These are phyloP conservation scores for Anthoceros angustus DNA, from an alignment of 225 moss, liverwort and hornwort genomes.

Conservation along the genomic window DNA sequence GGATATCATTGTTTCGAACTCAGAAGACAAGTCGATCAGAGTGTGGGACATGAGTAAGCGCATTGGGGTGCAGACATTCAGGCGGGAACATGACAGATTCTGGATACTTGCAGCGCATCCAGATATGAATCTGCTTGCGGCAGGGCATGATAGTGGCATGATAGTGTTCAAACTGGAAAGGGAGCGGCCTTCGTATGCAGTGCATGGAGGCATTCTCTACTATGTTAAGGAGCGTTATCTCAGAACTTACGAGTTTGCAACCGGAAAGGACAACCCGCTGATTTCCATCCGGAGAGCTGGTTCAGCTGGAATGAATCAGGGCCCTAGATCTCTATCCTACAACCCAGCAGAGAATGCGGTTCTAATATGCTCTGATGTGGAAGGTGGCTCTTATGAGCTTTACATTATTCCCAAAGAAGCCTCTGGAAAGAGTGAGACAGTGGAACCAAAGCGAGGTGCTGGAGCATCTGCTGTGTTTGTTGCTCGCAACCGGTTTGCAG, in stretches of 20 bases:
- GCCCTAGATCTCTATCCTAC: conserved; percentile 84
- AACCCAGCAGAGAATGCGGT: conserved; percentile 95
- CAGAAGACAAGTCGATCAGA: conserved; percentile 93
- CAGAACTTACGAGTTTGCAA: conserved; percentile 85
- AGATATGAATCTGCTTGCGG: conserved; percentile 94
- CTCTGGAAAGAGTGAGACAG: conserved; percentile 70
- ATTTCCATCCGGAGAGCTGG: conserved; percentile 86
- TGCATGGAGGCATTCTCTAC: conserved; percentile 82
- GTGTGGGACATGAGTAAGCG: conserved; percentile 99
- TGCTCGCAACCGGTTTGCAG: conserved; percentile 84
- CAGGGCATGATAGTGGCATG: conserved; percentile 99
- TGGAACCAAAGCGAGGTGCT: conserved; percentile 77
- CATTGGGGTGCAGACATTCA: conserved; percentile 89
- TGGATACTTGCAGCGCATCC: conserved; percentile 97
- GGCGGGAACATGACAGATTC: conserved; percentile 89
- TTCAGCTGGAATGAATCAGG: conserved; percentile 80
- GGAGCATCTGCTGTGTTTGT: conserved; percentile 94
- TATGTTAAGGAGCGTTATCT: conserved; percentile 94
- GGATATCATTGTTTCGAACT: conserved; percentile 95
- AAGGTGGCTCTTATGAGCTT: conserved; percentile 91
- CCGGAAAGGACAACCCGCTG: conserved; percentile 65
- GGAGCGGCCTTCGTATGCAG: conserved; percentile 98
- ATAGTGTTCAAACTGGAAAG: conserved; percentile 98
- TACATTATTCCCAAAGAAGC: conserved; percentile 86
- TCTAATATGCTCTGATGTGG: conserved; percentile 81